Evolutionary conservation across 306 rosid species (phyloP).

Genomic region (Ochetophila trinervis): DNA sequence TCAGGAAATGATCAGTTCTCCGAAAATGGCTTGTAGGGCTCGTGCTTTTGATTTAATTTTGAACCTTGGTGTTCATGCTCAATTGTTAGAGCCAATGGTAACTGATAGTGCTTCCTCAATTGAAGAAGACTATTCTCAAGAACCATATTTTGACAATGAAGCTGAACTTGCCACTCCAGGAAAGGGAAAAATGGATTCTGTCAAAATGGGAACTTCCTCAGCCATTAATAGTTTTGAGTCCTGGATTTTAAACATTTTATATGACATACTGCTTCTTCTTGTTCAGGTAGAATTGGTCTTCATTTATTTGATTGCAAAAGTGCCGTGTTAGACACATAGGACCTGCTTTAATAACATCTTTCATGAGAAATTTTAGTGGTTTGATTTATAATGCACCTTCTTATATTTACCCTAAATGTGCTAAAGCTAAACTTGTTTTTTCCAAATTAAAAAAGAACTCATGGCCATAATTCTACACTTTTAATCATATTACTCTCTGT

Average conservation of each 20-base stretch:
- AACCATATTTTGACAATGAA: slow-evolving; percentile 68
- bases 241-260: slow-evolving; percentile 89
- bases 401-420: not conserved
- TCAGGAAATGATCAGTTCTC: slow-evolving; percentile 94
- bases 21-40: slow-evolving; percentile 69
- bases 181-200: slow-evolving; percentile 46
- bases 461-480: not conserved
- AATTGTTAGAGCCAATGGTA: slow-evolving; percentile 79
- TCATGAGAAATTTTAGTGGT: not conserved
- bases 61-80: slow-evolving; percentile 99
- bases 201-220: slow-evolving; percentile 42
- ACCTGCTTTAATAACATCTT: slow-evolving; percentile 9
- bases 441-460: not conserved
- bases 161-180: slow-evolving; percentile 61
- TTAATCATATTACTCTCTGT: too few relatives aligned
- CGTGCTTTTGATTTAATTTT: slow-evolving; percentile 97
- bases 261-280: slow-evolving; percentile 85
- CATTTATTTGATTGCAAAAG: slow-evolving; percentile 3
- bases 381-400: not conserved
- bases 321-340: not conserved
- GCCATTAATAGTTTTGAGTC: slow-evolving; percentile 75
- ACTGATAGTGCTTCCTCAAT: slow-evolving; percentile 60
- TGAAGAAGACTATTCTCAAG: slow-evolving; percentile 88
- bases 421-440: not conserved
- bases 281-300: slow-evolving; percentile 68